Evolutionary conservation across 2,329 filamentous ascomycete genomes (phyloP).

Genomic region (Hymenoscyphus fraxineus): DNA sequence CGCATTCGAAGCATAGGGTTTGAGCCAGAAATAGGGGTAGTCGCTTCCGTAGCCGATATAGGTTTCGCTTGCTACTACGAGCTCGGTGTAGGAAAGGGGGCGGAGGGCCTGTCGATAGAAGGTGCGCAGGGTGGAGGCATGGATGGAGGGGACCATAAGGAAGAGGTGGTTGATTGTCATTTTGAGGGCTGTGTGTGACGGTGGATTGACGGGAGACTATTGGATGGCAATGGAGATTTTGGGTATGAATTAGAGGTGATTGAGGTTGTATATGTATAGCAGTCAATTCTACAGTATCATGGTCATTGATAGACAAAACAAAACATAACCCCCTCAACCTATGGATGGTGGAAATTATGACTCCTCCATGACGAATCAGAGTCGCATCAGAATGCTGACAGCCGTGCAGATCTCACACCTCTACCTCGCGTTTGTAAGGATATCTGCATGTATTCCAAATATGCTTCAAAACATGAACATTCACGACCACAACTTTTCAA

Average conservation of each 20-base stretch:
- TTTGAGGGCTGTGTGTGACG: slow-evolving; percentile 10
- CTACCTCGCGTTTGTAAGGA: not conserved
- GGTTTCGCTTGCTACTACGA: slow-evolving; percentile 13
- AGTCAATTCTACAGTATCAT: not conserved
- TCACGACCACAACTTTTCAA: not conserved
- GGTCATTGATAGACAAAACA: not conserved
- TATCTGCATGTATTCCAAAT: not conserved
- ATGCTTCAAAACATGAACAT: not conserved
- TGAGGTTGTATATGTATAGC: too few species aligned
- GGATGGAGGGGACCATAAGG: slow-evolving; percentile 14
- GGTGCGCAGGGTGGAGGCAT: slow-evolving; percentile 12
- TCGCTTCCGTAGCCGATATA: slow-evolving; percentile 19
- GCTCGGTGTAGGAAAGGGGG: slow-evolving; percentile 19
- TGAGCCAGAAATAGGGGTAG: slow-evolving; percentile 22
- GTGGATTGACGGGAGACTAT: not conserved
- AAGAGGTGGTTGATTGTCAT: slow-evolving; percentile 25
- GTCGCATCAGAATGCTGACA: not conserved
- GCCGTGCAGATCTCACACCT: not conserved
- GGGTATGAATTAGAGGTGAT: too few species aligned
- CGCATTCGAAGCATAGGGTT: slow-evolving; percentile 13
- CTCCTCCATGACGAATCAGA: not conserved
- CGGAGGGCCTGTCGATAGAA: slow-evolving; percentile 16
- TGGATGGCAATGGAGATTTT: not conserved
- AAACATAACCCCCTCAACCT: not conserved
- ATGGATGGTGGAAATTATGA: not conserved